Conservation (phyloP, 78 protist species). For the Dictyostelium citrinum region DNA sequence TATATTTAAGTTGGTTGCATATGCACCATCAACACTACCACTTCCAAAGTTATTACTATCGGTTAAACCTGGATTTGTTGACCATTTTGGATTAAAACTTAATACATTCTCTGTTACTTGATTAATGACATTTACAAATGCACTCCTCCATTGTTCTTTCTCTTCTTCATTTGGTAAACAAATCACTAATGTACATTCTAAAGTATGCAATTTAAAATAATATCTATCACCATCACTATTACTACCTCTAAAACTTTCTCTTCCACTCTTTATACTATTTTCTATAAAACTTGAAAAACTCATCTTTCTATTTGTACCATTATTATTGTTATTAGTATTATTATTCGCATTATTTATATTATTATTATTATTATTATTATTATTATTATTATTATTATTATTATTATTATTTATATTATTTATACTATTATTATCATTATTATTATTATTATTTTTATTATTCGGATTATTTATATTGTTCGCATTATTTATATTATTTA, state of each 20-base stretch:
- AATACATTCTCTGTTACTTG: conserved; percentile 49
- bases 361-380: background rate
- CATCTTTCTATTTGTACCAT: background rate
- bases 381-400: background rate
- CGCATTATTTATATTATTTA: background rate
- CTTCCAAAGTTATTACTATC: background rate
- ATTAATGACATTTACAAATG: conserved; percentile 46
- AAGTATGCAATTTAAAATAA: conserved; percentile 57
- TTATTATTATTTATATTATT: background rate
- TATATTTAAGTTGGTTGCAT: background rate
- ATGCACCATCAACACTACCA: background rate
- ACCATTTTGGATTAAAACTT: conserved; percentile 68
- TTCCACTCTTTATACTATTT: background rate
- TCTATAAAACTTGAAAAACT: conserved; percentile 1
- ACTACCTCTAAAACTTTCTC: background rate
- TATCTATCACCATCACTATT: conserved; percentile 15
- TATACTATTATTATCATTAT: background rate
- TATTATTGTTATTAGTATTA: background rate
- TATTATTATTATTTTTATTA: background rate
- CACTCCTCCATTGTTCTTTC: conserved; percentile 33
- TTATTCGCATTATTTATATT: background rate
- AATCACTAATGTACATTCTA: conserved; percentile 51
- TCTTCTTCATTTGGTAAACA: conserved; percentile 40
- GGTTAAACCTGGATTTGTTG: background rate
- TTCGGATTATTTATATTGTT: background rate